Evolutionary conservation across 805 yeast genomes (phyloP).

Genomic region (Saccharomycopsis sp.): DNA sequence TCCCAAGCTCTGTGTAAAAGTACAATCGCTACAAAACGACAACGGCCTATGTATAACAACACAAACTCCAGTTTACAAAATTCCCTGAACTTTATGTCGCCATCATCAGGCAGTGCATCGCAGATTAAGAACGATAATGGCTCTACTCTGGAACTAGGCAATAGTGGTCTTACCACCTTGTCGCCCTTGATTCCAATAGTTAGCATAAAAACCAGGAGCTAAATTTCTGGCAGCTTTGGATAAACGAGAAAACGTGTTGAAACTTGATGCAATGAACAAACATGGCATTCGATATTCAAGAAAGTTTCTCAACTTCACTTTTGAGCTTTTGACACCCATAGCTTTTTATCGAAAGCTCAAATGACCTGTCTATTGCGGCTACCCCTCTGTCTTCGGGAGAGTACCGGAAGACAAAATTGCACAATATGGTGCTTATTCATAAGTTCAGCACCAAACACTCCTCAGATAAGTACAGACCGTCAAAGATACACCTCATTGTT

Average conservation of each 20-base stretch:
- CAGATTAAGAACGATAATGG: background rate
- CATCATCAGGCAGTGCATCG: background rate
- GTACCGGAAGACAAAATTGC: constrained; percentile 18
- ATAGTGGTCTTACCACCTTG: no score
- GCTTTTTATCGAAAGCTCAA: background rate
- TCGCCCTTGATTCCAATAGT: constrained; percentile 7
- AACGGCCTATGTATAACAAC: constrained; percentile 29
- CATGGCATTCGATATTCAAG: constrained; percentile 10
- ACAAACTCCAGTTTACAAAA: background rate
- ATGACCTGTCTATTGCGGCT: background rate
- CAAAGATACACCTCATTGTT: constrained; percentile 38
- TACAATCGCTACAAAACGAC: no score
- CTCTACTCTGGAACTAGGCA: background rate
- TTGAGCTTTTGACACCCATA: constrained; percentile 22
- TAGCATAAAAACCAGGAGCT: constrained; percentile 3
- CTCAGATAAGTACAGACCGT: constrained; percentile 24
- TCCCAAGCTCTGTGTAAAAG: no score
- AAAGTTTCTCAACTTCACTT: constrained; percentile 26
- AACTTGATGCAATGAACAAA: constrained; percentile 9
- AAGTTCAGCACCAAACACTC: constrained; percentile 9
- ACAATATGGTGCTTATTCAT: constrained; percentile 27
- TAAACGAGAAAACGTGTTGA: constrained; percentile 9
- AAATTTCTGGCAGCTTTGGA: constrained; percentile 15
- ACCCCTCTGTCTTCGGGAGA: no score
- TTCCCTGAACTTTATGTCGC: background rate